Base-by-base conservation (phyloP, 163 green algal genomes). In the Chloromonas sp. region DNA sequence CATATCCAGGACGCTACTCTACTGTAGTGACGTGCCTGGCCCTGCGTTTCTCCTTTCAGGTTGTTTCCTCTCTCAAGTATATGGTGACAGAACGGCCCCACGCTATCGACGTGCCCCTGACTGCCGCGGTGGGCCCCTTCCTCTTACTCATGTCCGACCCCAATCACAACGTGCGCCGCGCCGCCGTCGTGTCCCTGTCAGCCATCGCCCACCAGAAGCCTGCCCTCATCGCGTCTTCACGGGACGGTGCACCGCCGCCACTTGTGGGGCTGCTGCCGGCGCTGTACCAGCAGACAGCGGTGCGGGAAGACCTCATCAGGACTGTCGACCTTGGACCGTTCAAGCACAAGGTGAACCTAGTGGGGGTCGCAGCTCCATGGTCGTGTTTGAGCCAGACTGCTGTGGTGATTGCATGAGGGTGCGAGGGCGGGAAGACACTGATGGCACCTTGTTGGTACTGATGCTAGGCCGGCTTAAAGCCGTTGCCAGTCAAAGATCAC, bases 261-360 rank as follows among this genome's bases (percentile, higher is more conserved):
- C 90, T 99, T 61, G 77, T 88, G 2, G 61, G 79, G 59, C 89
- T 95, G 80, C 89, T 98, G 88, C 97, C 97, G 14, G 83, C 92
- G 88, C 91, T 99, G 84, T 97, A 96, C 82, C 84, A 92, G 60
- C 94, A 98, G 87, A 98, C 96, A 13, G 86, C 85, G 8, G 86
- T 98, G 36, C 92, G 96, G 71, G 84, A 90, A 83, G 88, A 90
- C 78, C 87, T 97, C 61, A 90, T 96, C 76, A 87, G 95, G n/a
- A 92, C 90, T 0, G 94, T 99, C 14, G 95, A 99, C 88, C 91
- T 99, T 80, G 97, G 97, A 2, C 97, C 97, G 14, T 99, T 99
- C 92, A 99, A 99, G 92, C 94, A 96, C 87, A 90, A 84, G 87
- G 88, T 90, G 74, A 74, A 11, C 36, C 36, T 36, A 36, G 36